These are phyloP conservation scores for Pichia sp. DNA, from an alignment of 1,139 yeast species.

Conservation along the genomic window DNA sequence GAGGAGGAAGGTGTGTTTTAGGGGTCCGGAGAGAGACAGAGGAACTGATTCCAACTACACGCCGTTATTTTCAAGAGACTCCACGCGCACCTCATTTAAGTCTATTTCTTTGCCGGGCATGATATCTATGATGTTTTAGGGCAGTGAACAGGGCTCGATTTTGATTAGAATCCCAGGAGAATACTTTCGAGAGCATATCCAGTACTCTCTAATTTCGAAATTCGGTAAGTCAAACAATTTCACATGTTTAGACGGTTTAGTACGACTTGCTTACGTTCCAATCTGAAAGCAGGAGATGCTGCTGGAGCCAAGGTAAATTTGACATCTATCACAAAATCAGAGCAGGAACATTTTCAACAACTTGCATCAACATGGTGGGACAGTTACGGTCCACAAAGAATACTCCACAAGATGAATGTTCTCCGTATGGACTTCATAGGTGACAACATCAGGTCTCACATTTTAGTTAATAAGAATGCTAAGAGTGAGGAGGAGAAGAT, in stretches of 20 bases:
- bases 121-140: too few relatives aligned
- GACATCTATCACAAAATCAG: constrained; percentile 41
- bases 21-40: too few relatives aligned
- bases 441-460: constrained; percentile 47
- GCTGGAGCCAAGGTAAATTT: constrained; percentile 8
- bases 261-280: not conserved
- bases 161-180: too few relatives aligned
- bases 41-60: too few relatives aligned
- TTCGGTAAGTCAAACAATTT: not conserved
- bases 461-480: constrained; percentile 42
- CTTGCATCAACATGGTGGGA: constrained; percentile 97
- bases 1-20: too few relatives aligned
- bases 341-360: constrained; percentile 74
- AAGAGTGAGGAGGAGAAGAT: constrained; percentile 47
- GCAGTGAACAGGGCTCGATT: too few relatives aligned
- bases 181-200: not conserved
- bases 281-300: not conserved
- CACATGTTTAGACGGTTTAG: constrained; percentile 8
- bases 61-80: too few relatives aligned
- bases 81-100: too few relatives aligned
- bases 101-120: too few relatives aligned
- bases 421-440: constrained; percentile 83
- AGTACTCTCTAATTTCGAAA: not conserved
- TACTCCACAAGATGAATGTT: constrained; percentile 90
- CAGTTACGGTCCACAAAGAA: constrained; percentile 84